Base-by-base conservation (phyloP, 2,329 filamentous ascomycete genomes). In the Emericellopsis cladophorae region DNA sequence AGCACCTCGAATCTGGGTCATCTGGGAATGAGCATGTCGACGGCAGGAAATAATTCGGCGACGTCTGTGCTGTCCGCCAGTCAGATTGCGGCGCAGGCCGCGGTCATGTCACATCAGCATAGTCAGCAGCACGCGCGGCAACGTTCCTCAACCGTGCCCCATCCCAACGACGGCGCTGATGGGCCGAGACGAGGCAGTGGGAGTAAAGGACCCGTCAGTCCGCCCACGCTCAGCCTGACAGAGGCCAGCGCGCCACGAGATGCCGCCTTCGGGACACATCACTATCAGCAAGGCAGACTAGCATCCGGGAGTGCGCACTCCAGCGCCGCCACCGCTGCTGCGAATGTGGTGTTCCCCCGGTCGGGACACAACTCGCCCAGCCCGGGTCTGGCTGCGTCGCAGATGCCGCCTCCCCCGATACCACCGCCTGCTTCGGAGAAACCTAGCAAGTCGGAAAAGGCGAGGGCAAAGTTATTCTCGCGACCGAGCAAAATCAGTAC, bases 391-490 rank as follows among this genome's bases (percentile, higher is more conserved):
- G 40, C 47, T 31, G 57, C 47, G 46, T 57, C 58, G 14, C 60
- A 60, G 7, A 57, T 59, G 40, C 40, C 42, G 46, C 46, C 49
- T 40, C 40, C 48, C 45, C 57, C 57, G 14, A 60, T 60, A 8
- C 56, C 53, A 14, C 67, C 61, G 24, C 58, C 57, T 10, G 61
- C 55, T 36, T 60, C 67, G 3, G 79, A 83, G 48, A 80, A 83
- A 56, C 70, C 72, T 18, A 52, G 57, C 26, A 74, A 76, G 50
- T 67, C 74, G 23, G 80, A 85, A 51, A 84, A 85, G 45, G 77
- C 79, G 45, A 88, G 87, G 61, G 82, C 85, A 56, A 90, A 90
- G 64, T 68, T 90, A 23, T 89, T 89, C 55, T 85, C 81, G 7
- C 74, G 84, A 39, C 83, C 83, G 1, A 81, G 82, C 53, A 87